These are phyloP conservation scores for Botrytis paeoniae DNA, from an alignment of 2,329 filamentous ascomycete genomes.

Conservation along the genomic window DNA sequence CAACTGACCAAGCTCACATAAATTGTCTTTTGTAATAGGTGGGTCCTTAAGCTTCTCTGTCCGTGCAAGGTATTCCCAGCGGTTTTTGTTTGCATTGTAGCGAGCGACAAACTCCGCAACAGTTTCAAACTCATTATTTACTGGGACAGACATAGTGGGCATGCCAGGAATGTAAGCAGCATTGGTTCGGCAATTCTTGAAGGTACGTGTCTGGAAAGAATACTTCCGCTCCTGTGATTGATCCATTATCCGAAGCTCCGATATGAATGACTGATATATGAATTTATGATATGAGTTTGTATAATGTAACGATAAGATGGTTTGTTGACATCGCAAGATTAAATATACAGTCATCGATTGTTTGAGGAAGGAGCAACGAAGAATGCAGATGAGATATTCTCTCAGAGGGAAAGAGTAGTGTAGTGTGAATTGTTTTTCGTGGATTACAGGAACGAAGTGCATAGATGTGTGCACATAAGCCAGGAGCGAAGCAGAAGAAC, in stretches of 20 bases:
- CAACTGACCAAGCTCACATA: neutral
- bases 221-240: neutral
- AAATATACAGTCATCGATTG: neutral
- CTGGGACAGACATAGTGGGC: neutral
- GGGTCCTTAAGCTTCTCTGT: no score
- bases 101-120: fast-evolving
- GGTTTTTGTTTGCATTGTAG: no score
- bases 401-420: neutral
- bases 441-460: neutral
- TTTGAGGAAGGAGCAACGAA: neutral
- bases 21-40: neutral
- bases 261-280: neutral
- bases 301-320: neutral
- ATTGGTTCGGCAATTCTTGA: neutral
- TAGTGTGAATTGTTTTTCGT: neutral
- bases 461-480: neutral
- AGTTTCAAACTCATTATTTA: fast-evolving
- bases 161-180: neutral
- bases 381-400: neutral
- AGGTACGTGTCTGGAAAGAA: neutral
- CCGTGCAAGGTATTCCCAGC: no score
- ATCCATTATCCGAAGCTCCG: neutral
- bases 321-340: neutral
- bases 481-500: neutral
- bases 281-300: neutral